A percentile compares a stretch with the other conserved stretches of the same genome.
Evolutionary conservation across 305 asterid species (phyloP).

Genomic region (Petunia hybrid): DNA sequence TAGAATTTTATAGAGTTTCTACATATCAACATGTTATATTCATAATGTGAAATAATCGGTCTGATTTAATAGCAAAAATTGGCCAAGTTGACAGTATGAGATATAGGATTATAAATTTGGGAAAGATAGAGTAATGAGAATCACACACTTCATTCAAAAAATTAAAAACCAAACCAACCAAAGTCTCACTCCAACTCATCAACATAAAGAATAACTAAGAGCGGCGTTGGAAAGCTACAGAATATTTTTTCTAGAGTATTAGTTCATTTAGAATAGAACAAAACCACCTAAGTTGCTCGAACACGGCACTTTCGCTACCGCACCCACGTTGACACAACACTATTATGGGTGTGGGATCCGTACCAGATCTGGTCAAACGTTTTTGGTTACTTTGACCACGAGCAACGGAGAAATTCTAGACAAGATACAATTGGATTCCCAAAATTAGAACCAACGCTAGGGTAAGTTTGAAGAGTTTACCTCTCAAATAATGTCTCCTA

Average conservation of each 20-base stretch:
- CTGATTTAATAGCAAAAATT: not conserved
- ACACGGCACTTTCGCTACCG: no score
- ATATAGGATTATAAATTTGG: slow-evolving; percentile 5
- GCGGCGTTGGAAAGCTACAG: not conserved
- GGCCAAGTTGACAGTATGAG: slow-evolving; percentile 12
- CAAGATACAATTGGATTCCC: no score
- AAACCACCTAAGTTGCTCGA: no score
- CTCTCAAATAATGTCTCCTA: no score
- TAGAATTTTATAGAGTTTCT: slow-evolving; percentile 5
- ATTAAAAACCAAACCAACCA: not conserved
- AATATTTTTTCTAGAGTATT: not conserved
- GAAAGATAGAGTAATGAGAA: slow-evolving; percentile 13
- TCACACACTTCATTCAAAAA: not conserved
- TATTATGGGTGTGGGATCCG: no score
- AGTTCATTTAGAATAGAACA: slow-evolving; percentile 24
- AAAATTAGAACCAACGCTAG: no score
- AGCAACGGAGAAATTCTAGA: no score
- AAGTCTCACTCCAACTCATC: slow-evolving; percentile 11
- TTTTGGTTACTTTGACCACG: no score
- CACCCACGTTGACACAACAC: no score
- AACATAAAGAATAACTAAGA: not conserved
- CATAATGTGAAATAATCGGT: slow-evolving; percentile 2
- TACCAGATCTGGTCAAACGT: no score
- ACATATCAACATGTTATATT: not conserved
- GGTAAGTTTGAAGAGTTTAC: no score